phyloP scores from a whole-genome alignment of 129 eudicot genomes.

The Helianthus tuberosus region DNA sequence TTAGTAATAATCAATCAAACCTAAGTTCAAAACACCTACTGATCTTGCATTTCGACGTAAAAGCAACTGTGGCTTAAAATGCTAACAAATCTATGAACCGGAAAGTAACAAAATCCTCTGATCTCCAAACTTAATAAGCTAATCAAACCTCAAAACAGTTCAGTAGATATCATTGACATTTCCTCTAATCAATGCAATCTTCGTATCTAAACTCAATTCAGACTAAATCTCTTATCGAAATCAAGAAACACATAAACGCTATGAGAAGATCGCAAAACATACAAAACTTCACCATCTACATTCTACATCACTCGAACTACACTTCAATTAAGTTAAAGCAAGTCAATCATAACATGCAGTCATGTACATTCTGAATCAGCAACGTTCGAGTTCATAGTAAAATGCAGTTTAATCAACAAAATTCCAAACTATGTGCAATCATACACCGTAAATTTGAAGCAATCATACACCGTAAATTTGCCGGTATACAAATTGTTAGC shows the following conservation, averaged over 20 bases:
- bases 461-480: too few relatives aligned
- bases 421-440: too few relatives aligned
- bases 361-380: too few relatives aligned
- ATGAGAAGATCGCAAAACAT: slow-evolving; percentile 20
- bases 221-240: slow-evolving; percentile 1
- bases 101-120: slow-evolving; percentile 5
- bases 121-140: background rate
- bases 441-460: too few relatives aligned
- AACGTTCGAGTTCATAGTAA: too few relatives aligned
- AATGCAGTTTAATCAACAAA: too few relatives aligned
- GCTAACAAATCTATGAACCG: background rate
- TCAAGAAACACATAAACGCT: background rate
- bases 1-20: background rate
- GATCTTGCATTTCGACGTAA: background rate
- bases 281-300: too few relatives aligned
- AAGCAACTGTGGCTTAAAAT: slow-evolving; percentile 1
- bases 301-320: too few relatives aligned
- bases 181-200: slow-evolving; percentile 23
- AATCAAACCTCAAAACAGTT: slow-evolving; percentile 9
- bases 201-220: background rate
- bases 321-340: too few relatives aligned
- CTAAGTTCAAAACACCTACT: background rate
- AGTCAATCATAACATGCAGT: too few relatives aligned
- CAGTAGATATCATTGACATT: slow-evolving; percentile 11
- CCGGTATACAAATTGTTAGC: too few relatives aligned